These are phyloP conservation scores for Apiospora aurea DNA, from an alignment of 2,329 filamentous ascomycete species.

Conservation along the genomic window DNA sequence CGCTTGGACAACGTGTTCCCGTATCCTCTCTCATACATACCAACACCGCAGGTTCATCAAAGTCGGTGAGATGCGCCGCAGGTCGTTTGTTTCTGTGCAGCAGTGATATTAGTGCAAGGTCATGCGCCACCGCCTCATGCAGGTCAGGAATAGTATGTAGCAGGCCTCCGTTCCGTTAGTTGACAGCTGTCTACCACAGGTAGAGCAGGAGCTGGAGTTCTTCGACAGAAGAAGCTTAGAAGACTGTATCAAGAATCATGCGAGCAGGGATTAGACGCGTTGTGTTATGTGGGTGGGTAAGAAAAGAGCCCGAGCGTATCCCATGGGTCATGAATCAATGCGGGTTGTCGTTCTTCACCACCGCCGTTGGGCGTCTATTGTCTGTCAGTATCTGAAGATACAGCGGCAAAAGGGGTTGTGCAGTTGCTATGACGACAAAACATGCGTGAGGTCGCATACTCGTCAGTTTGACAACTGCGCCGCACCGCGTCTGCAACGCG, in stretches of 20 bases:
- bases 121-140: conserved; percentile 1
- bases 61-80: conserved; percentile 15
- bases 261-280: conserved; percentile 17
- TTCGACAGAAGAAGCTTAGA: conserved; percentile 23
- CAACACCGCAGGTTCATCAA: conserved; percentile 14
- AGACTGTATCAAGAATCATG: conserved; percentile 21
- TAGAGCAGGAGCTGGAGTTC: neutral
- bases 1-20: conserved; percentile 15
- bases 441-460: neutral
- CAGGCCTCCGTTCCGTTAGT: neutral
- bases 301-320: conserved; percentile 2
- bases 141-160: neutral
- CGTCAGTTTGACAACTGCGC: neutral
- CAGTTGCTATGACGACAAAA: conserved; percentile 15
- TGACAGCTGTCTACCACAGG: neutral
- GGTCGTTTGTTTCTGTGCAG: neutral
- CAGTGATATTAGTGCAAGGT: neutral
- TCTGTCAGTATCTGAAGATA: neutral
- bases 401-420: neutral
- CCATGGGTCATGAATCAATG: conserved; percentile 1
- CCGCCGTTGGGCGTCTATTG: neutral
- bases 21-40: conserved; percentile 7
- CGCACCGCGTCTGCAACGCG: neutral
- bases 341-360: neutral
- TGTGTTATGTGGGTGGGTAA: conserved; percentile 14